phyloP scores from a whole-genome alignment of 1,284 basidiomycete species.

The Ustilago loliicola region DNA sequence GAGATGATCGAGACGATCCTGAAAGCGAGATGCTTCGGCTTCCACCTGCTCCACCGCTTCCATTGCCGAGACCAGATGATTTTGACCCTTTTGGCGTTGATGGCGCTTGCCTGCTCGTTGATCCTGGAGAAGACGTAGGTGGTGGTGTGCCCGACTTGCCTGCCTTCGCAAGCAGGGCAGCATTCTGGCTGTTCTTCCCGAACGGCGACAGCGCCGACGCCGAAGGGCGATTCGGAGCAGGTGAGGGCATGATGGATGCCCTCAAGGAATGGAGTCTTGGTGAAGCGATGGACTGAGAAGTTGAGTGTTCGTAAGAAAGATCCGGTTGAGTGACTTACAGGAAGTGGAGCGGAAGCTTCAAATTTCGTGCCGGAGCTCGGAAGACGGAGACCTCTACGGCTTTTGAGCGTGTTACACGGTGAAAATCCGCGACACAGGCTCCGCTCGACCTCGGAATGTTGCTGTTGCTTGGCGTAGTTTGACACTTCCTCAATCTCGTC shows the following conservation, averaged over 20 bases:
- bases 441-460: too few relatives aligned
- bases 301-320: too few relatives aligned
- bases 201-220: conserved; percentile 53
- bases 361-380: conserved; percentile 26
- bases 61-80: conserved; percentile 18
- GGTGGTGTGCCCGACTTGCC: conserved; percentile 35
- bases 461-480: too few relatives aligned
- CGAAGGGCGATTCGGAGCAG: conserved; percentile 25
- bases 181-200: conserved; percentile 54
- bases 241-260: conserved; percentile 21
- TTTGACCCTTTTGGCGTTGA: conserved; percentile 38
- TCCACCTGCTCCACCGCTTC: conserved; percentile 12
- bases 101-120: conserved; percentile 20
- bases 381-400: conserved; percentile 13
- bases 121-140: conserved; percentile 17
- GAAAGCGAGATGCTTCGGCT: conserved; percentile 42
- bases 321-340: too few relatives aligned
- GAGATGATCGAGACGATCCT: conserved; percentile 37
- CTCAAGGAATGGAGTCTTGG: not conserved
- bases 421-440: too few relatives aligned
- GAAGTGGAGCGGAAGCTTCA: conserved; percentile 25
- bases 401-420: too few relatives aligned
- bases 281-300: too few relatives aligned
- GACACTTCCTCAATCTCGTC: too few relatives aligned
- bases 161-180: conserved; percentile 43